Conservation (phyloP, 2,329 filamentous ascomycete genomes). For the Epicoccum sorghinum region DNA sequence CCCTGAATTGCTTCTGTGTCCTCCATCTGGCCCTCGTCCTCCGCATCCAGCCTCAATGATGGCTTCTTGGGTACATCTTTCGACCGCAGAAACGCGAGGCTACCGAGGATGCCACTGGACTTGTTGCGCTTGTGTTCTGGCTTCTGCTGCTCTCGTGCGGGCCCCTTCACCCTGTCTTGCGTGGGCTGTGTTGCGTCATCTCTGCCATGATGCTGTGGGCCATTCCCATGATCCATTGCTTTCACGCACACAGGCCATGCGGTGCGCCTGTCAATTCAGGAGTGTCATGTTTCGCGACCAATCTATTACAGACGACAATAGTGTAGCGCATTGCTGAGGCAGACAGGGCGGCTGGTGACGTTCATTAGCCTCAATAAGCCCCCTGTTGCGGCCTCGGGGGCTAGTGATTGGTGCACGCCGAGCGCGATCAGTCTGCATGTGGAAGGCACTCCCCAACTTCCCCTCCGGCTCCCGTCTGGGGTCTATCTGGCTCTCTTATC, state of each 20-base stretch:
- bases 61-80: constrained; percentile 42
- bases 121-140: constrained; percentile 57
- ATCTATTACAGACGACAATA: constrained; percentile 15
- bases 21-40: constrained; percentile 24
- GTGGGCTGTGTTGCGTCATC: constrained; percentile 14
- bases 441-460: constrained; percentile 30
- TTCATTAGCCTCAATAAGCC: constrained; percentile 11
- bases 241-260: constrained; percentile 22
- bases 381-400: constrained; percentile 23
- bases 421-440: constrained; percentile 26
- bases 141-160: constrained; percentile 6
- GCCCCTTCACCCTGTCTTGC: constrained; percentile 10
- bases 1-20: constrained; percentile 37
- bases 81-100: constrained; percentile 70
- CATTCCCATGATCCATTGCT: constrained; percentile 34
- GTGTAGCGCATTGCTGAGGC: constrained; percentile 14
- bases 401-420: constrained; percentile 26
- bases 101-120: constrained; percentile 70
- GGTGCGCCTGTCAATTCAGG: constrained; percentile 14
- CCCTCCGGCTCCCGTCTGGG: constrained; percentile 27
- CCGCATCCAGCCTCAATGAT: constrained; percentile 17
- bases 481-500: constrained; percentile 22
- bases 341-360: constrained; percentile 15
- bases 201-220: constrained; percentile 12
- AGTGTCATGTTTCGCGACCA: constrained; percentile 26